Base-by-base conservation (phyloP, 495 filamentous ascomycete genomes). In the Podospora fimiseda region DNA sequence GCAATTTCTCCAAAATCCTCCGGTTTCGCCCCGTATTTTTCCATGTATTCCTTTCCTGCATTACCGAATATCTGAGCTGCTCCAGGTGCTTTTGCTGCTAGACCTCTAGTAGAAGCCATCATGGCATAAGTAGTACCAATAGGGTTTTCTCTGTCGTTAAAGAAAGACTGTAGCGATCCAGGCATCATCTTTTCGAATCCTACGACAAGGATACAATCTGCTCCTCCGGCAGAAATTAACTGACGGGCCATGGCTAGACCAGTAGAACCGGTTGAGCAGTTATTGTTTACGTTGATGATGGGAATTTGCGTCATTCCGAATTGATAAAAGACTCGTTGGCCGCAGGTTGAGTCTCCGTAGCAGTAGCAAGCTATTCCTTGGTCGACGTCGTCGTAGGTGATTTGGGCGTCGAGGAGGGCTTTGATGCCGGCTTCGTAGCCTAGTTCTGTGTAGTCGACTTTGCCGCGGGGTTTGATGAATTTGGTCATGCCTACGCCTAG, bases 101-200 rank as follows among this genome's bases (percentile, higher is more conserved):
- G 61, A 2, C 91, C 93, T 14, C 88, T 70, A 0, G 89, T 94
- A 57, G 81, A 80, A 27, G 76, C 76, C 90, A 96, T 95, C 81
- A 95, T 89, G 67, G 76, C 74, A 41, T 68, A 75, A 2, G 83
- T 80, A 3, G 85, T 84, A 48, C 82, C 85, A 0, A 80, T 84
- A 2, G 93, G 92, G 62, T 83, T 88, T 47, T 79, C 75, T 20
- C 90, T 77, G 66, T 96, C 93, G 41, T 87, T 84, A 67, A 83
- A 96, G 73, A 86, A 80, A 44, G 72, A 79, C 69, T 88, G 82
- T 55, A 98, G 73, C 57, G 81, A 85, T n/a, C 93, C 93, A 0
- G 88, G 84, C 69, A 80, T 88, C 93, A 98, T 98, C 80, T 95
- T 96, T 77, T 98, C 93, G 57, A 96, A 98, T 2, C 93, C 93